Base-by-base conservation (phyloP, 345 rosid species). In the Fremontodendron californicum region DNA sequence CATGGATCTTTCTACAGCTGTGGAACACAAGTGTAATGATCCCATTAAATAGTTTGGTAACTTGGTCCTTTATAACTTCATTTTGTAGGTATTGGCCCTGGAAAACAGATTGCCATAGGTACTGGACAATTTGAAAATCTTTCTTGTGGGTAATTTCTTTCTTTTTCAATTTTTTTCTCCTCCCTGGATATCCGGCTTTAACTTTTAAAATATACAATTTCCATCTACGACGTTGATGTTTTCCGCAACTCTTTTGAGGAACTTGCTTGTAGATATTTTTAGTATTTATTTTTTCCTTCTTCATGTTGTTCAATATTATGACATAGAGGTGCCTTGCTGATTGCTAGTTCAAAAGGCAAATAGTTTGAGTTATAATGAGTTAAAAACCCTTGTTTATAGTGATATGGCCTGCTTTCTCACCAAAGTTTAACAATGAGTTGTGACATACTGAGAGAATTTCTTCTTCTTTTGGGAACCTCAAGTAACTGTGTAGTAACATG, bases 91-190 rank as follows among this genome's bases (percentile, higher is more conserved):
- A 83, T 67, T 80, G 93, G 81, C 75, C 49, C 89, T 75, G 94
- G 93, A 78, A 88, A 86, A 81, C 99, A 92, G 81, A 80, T 86
- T 84, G 98, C 98, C 16, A 82, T 90, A 62, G 96, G 98, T 65
- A 89, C 89, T 39, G 96, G 91, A 83, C 83, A 87, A 80, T 93
- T 83, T 84, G 55, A 68, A 68, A 31, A 43, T 68, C 54, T 68
- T 74, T 82, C 89, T 45, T 88, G 98, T 85, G 86, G 95, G 98
- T 93, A 90, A 81, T 75, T 65, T 76, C 21, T 40, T 66, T 66
- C 71, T 67, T 40, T 67, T 67, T n/a, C 48, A 21, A 1, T 21
- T 67, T 31, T 9, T 55, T 39, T 18, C 5, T 16, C 40, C 51
- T 63, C 29, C 19, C 62, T 42, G 3, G 42, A 21, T 74, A 55